Evolutionary conservation across 768 basidiomycete genomes (phyloP), one percentile per base, ranked within the genome.

Genomic region (Cystofilobasidium macerans): DNA sequence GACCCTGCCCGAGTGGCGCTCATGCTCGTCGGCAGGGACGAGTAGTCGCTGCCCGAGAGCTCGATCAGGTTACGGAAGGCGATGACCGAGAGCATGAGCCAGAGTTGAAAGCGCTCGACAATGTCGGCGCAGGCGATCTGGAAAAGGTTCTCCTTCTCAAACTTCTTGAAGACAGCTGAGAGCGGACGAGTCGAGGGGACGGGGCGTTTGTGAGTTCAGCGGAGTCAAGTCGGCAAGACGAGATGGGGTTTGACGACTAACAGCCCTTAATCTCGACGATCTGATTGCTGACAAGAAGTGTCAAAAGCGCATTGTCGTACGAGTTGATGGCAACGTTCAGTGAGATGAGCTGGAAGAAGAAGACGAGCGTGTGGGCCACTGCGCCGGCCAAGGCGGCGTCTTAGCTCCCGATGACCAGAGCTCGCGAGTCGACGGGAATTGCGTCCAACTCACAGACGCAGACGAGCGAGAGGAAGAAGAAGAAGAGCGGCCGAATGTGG

Each of bases 111-210:
- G 0, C 95, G 86, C 75, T 99, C 95, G 26, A 98, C 95, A 69
- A 99, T 97, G 74, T 99, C 95, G 90, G 95, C 95, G 71, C 95
- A 99, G 56, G 92, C 93, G 67, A 99, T 93, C 76, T 99, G 95
- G 75, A 99, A 97, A 12, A 99, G 82, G 73, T 88, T 97, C 72
- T 99, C 95, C 75, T 97, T 99, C 75, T 98, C 95, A 72, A 99
- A 98, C 74, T 87, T 97, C 78, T 98, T 99, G 84, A 99, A 99
- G 1, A 99, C 95, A 51, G 76, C 76, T 76, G 35, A 8, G 6
- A 22, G 7, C 40, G 33, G 35, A 59, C 36, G 60, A 33, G 56
- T 32, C 28, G 48, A 47, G 58, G 11, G 36, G 42, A 61, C n/a
- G 28, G 36, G 24, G 30, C 26, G 42, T 14, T 2, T 45, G 9